Conservation (phyloP, 495 filamentous ascomycete species). For the Podospora comata region DNA sequence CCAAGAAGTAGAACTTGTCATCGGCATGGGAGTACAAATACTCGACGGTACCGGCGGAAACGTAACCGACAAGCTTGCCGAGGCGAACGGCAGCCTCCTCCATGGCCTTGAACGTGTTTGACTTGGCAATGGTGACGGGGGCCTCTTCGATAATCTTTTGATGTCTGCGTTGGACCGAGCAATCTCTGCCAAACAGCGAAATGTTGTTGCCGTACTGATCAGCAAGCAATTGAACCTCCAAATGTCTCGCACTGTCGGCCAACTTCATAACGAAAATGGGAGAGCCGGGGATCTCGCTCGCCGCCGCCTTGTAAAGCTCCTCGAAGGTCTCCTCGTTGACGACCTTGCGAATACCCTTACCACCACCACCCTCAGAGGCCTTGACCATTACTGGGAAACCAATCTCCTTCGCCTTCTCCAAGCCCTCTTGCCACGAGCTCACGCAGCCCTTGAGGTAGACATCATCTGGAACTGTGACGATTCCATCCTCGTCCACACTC, state of each 20-base stretch:
- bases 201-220: conserved; percentile 99
- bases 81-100: conserved; percentile 94
- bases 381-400: conserved; percentile 99
- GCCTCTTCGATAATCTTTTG: conserved; percentile 99
- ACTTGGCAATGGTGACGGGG: conserved; percentile 91
- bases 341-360: conserved; percentile 98
- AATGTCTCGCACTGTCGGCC: conserved; percentile 89
- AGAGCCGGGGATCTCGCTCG: conserved; percentile 97
- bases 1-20: conserved; percentile 92
- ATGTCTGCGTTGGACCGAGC: conserved; percentile 96
- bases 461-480: conserved; percentile 86
- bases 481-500: conserved; percentile 69
- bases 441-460: conserved; percentile 92
- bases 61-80: conserved; percentile 91
- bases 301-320: conserved; percentile 85
- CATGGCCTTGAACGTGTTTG: conserved; percentile 87
- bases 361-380: conserved; percentile 98
- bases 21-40: conserved; percentile 98
- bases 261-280: conserved; percentile 99
- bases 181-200: conserved; percentile 96
- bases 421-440: conserved; percentile 79
- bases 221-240: conserved; percentile 95
- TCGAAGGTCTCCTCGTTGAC: conserved; percentile 80
- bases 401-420: conserved; percentile 81
- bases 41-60: conserved; percentile 97